Evolutionary conservation across 2,329 filamentous ascomycete genomes (phyloP), one percentile per base, ranked within the genome.

Genomic region (Ophiosphaerella narmari): DNA sequence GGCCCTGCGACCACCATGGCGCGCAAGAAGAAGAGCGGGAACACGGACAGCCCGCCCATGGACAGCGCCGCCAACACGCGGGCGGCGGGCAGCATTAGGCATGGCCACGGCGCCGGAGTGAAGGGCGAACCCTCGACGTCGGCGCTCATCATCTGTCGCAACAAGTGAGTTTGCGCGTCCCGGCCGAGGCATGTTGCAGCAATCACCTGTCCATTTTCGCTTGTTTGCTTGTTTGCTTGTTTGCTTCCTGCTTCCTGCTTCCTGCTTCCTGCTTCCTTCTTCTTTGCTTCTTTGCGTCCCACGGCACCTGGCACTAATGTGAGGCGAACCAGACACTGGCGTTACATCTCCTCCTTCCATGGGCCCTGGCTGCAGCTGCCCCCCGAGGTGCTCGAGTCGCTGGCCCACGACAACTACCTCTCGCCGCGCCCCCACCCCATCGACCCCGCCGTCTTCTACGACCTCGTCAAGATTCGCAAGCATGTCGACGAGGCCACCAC

Each of bases 281-380:
- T 18, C 16, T 2, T 21, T 21, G 18, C 18, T 21, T 21, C 18
- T 5, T 5, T 4, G 18, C 18, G 18, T 21, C 18, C 18, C 18
- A 21, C 18, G 14, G 37, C 46, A 36, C 43, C 42, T 48, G 38
- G 33, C 43, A 46, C 60, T 62, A 53, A 62, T 52, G n/a, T 14
- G 16, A 21, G 9, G 23, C 8, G 26, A 8, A 12, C 36, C 13
- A 93, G 90, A 71, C 89, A 93, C 75, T 93, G 89, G 90, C 83
- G 86, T 57, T 90, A 91, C 71, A 91, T 94, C 51, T 91, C 89
- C 18, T 88, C 86, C 24, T 94, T 90, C 66, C 87, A 92, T 67
- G 90, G 90, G 21, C 86, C 89, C 60, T 94, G 90, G 90, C 82
- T 92, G 12, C 87, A 91, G 72, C 79, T 93, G 48, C 88, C 89